Percentiles rank a stretch among this genome's conserved stretches.
Evolutionary conservation across 257 asterid genomes (phyloP).

Genomic region (Solanum appendiculatum): DNA sequence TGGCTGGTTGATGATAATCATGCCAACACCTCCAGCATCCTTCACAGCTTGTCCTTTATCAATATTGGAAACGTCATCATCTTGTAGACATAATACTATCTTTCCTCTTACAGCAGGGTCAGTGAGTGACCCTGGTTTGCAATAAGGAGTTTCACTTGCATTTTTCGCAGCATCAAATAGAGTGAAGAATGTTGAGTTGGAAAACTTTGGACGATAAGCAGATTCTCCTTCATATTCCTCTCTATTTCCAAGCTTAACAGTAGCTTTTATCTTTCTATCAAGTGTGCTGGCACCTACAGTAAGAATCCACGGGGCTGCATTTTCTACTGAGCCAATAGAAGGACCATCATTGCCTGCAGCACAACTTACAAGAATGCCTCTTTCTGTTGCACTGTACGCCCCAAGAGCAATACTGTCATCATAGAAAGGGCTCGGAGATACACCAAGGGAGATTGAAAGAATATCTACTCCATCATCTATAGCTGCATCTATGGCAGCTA

Average conservation of each 20-base stretch:
- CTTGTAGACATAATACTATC: conserved; percentile 27
- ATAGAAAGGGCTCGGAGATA: not conserved
- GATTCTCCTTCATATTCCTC: conserved; percentile 20
- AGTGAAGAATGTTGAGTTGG: not conserved
- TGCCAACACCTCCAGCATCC: conserved; percentile 34
- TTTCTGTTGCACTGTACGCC: conserved; percentile 30
- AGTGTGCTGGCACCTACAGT: conserved; percentile 42
- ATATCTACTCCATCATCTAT: conserved; percentile 34
- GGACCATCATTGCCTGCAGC: conserved; percentile 30
- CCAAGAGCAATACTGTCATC: conserved; percentile 17
- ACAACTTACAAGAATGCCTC: conserved; percentile 37
- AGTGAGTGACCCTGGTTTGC: conserved; percentile 2
- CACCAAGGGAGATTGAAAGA: conserved; percentile 26
- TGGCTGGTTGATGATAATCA: conserved; percentile 20
- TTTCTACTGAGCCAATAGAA: not conserved
- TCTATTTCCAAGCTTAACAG: conserved; percentile 23
- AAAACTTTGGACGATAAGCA: conserved; percentile 18
- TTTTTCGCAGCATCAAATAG: conserved; percentile 21
- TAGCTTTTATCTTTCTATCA: conserved; percentile 27
- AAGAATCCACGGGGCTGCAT: conserved; percentile 42
- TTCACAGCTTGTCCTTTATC: conserved; percentile 25
- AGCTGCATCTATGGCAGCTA: conserved; percentile 44
- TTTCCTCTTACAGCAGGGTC: conserved; percentile 22
- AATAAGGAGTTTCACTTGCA: conserved; percentile 8
- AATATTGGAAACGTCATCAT: not conserved